These are phyloP conservation scores for Thelonectria rubi DNA, from an alignment of 2,329 filamentous ascomycete genomes.

Conservation along the genomic window DNA sequence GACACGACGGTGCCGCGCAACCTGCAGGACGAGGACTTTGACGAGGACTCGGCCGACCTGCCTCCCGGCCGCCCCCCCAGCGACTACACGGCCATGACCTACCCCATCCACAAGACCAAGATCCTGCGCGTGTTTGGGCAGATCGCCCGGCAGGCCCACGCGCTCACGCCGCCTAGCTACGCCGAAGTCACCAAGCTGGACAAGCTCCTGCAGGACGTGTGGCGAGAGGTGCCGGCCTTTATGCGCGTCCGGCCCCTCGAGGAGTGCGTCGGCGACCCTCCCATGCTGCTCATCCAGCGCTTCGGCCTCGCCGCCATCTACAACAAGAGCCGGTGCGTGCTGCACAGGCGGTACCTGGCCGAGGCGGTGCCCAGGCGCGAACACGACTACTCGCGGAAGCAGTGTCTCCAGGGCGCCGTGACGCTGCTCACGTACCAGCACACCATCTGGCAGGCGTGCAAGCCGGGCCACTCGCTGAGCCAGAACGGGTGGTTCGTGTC, in stretches of 20 bases:
- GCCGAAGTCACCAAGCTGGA: conserved; percentile 61
- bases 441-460: conserved; percentile 57
- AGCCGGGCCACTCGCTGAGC: conserved; percentile 63
- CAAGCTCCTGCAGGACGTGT: conserved; percentile 54
- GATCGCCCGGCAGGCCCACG: conserved; percentile 60
- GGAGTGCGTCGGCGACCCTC: conserved; percentile 58
- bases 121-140: conserved; percentile 59
- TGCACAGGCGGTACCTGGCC: conserved; percentile 63
- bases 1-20: conserved; percentile 71
- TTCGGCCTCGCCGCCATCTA: conserved; percentile 62
- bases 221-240: conserved; percentile 56
- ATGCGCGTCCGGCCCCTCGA: conserved; percentile 60
- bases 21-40: conserved; percentile 72
- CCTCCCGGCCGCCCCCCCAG: conserved; percentile 64
- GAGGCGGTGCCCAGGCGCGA: conserved; percentile 53
- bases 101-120: conserved; percentile 61
- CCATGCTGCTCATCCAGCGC: conserved; percentile 59
- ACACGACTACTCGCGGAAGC: conserved; percentile 61
- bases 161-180: conserved; percentile 58
- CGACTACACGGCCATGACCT: conserved; percentile 68
- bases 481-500: conserved; percentile 66
- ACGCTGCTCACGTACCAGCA: conserved; percentile 59
- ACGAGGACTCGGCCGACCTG: conserved; percentile 61
- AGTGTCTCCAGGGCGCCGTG: conserved; percentile 60
- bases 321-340: conserved; percentile 64